Base-by-base conservation (phyloP, 805 yeast genomes). In the Huiozyma sinensis region DNA sequence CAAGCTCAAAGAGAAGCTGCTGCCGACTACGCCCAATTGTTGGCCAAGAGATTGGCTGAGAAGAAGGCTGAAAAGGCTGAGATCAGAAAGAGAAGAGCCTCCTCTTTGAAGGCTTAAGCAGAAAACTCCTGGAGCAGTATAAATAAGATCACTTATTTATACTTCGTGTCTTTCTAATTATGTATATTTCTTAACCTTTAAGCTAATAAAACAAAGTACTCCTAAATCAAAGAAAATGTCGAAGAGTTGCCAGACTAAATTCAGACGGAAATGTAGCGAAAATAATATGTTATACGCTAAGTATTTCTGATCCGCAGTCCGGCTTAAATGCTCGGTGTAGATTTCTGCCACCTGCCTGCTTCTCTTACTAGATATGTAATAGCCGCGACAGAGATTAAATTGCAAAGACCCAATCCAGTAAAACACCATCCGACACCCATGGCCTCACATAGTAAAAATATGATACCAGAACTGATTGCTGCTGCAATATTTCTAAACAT, bases 1-100 rank as follows among this genome's bases (percentile, higher is more conserved):
- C 95, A 87, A 80, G 88, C 86, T 68, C 95, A 88, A 77, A 88
- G 95, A 87, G 97, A 92, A 73, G 96, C 95, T 76, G 98, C 99
- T 74, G 95, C 97, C 69, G 98, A 92, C 76, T 92, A 92, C 83
- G 95, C 97, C 69, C 95, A 89, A 77, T 79, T 92, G 70, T 80
- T 92, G 72, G 97, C 99, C 70, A 77, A 87, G 79, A 90, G 97
- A 76, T 83, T 90, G 72, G 84, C 87, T 74, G 97, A 90, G 77
- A 87, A 89, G 78, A 90, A 90, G 81, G 90, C 94, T 70, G 95
- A 87, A 76, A 86, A 79, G 79, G 96, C 95, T 75, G 97, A 88
- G 79, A 80, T 84, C 75, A 88, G 84, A 79, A 90, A 90, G 95
- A 88, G 97, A 84, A 88, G 98, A 81, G 97, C 98, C 72, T 89